Evolutionary conservation across 2,329 filamentous ascomycete genomes (phyloP), one percentile per base, ranked within the genome.

Genomic region (Paradendryphiella salina): DNA sequence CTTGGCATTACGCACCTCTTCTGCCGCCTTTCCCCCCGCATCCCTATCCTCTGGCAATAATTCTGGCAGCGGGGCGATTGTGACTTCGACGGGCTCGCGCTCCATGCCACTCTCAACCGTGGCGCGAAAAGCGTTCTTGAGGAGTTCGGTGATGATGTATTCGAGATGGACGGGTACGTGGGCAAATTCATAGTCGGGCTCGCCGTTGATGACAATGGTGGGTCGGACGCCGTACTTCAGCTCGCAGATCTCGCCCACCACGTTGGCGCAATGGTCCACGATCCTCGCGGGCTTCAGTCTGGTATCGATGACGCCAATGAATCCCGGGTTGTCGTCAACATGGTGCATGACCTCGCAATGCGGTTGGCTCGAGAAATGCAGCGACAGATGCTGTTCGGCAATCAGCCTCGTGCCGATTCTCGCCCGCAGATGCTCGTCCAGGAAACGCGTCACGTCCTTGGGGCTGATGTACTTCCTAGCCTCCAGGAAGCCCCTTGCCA

Each of bases 111-210:
- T 86, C 74, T 99, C 94, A 8, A 97, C 86, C 0, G 90, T 95
- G 3, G 94, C 93, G 35, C 94, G 85, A 77, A 97, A 99, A 1
- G 92, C 90, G 68, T 99, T 99, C 75, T 99, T 99, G 51, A 99
- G 82, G 1, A 99, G 81, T 74, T 99, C 94, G 0, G 93, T 99
- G 58, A 96, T 84, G 59, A 99, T 96, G 73, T 99, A 99, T 74
- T 97, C 93, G 18, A 99, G 82, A 73, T 99, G 94, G 71, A 96
- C 94, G 11, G 94, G 94, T 7, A 99, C 87, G 67, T 95, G 94
- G 15, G 93, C 91, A 68, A 99, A 96, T 0, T 85, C 87, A n/a
- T 92, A 90, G 43, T 88, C 86, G 0, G 88, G 86, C 70, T 95
- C 87, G 58, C 94, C 94, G 60, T 92, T 88, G 64, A 99, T 87